phyloP scores from a whole-genome alignment of 2,329 filamentous ascomycete genomes.

The Arthrobotrys conoides region DNA sequence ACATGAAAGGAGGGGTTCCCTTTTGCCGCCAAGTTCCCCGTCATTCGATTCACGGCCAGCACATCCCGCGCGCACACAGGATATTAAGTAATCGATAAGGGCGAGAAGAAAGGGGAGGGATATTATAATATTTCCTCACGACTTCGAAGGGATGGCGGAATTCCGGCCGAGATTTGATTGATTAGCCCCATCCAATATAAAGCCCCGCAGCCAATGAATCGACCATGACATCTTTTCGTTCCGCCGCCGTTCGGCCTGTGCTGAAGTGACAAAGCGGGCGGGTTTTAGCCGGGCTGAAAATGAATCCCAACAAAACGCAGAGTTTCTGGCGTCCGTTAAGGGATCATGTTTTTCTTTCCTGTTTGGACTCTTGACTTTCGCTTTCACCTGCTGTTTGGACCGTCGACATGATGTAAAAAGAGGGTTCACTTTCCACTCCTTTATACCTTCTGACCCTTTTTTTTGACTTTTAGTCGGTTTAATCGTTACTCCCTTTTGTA shows the following conservation, averaged over 20 bases:
- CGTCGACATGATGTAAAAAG: conserved; percentile 29
- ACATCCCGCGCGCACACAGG: not conserved
- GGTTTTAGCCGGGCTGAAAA: conserved; percentile 48
- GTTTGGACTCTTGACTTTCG: conserved; percentile 15
- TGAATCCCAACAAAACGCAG: conserved; percentile 53
- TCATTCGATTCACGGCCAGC: not conserved
- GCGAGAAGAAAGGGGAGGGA: conserved; percentile 11
- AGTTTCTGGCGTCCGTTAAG: not conserved
- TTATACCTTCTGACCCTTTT: not conserved
- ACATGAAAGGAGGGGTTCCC: conserved; percentile 28
- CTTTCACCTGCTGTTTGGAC: conserved; percentile 45
- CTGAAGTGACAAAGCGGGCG: conserved; percentile 16
- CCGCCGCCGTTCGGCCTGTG: conserved; percentile 19
- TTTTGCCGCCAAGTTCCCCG: conserved; percentile 32
- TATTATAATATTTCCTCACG: conserved; percentile 23
- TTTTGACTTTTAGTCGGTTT: conserved; percentile 14
- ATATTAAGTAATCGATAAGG: conserved; percentile 32
- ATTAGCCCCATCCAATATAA: conserved; percentile 11
- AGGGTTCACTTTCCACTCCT: conserved; percentile 25
- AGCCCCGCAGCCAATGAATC: conserved; percentile 44
- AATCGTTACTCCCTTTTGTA: not conserved
- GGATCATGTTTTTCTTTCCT: conserved; percentile 6
- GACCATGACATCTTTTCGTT: conserved; percentile 35
- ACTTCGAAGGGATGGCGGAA: conserved; percentile 30
- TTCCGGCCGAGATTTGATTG: conserved; percentile 39